Evolutionary conservation across 805 yeast genomes (phyloP).

Genomic region (Dipodascus geniculatus): DNA sequence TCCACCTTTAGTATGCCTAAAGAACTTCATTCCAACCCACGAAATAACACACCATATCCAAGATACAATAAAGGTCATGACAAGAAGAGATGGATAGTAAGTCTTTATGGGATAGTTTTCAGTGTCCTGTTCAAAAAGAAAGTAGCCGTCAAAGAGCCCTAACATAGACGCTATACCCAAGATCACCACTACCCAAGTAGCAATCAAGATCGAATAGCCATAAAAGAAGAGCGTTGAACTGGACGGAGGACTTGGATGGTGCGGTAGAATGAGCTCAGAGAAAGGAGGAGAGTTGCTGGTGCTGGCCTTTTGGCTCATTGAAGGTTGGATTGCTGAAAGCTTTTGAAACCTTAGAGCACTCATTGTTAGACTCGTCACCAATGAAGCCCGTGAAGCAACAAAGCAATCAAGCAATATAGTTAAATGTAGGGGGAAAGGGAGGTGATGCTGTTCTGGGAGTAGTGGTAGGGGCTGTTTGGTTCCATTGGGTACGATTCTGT

Average conservation of each 20-base stretch:
- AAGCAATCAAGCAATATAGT: too few species aligned
- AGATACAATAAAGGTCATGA: constrained; percentile 26
- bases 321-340: neutral
- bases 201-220: neutral
- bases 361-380: neutral
- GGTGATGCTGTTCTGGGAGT: too few species aligned
- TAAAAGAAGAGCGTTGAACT: neutral
- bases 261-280: neutral
- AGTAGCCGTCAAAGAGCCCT: neutral
- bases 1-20: constrained; percentile 66
- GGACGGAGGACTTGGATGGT: neutral
- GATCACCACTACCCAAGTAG: neutral
- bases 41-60: constrained; percentile 67
- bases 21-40: constrained; percentile 73
- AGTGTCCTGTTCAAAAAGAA: neutral
- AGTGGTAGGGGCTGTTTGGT: too few species aligned
- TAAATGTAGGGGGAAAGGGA: too few species aligned
- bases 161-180: neutral
- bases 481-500: too few species aligned
- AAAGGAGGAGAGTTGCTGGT: neutral
- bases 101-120: constrained; percentile 25
- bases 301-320: neutral
- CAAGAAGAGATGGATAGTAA: constrained; percentile 28
- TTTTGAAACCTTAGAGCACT: neutral
- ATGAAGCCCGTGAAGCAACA: too few species aligned